A percentile compares a stretch with the other conserved stretches of the same genome.
Conservation (phyloP, 352 stramenopile genomes). For the Globisporangium nodosum region DNA sequence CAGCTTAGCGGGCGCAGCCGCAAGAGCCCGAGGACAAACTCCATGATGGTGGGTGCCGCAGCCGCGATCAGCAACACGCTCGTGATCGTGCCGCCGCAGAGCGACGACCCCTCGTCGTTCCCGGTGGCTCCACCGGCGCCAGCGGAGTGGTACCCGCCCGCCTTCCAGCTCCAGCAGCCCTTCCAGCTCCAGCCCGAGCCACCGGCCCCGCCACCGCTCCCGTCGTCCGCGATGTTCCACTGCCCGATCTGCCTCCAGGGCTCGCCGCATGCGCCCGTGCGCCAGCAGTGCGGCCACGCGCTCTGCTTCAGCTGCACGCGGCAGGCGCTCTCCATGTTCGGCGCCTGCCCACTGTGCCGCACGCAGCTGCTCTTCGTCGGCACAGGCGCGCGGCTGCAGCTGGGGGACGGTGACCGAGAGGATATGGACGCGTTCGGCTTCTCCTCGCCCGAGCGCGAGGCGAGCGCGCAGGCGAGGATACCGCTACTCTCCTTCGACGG, state of each 20-base stretch:
- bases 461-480: background rate
- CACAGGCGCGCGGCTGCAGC: background rate
- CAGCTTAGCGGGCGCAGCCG: background rate
- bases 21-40: slow-evolving; percentile 10
- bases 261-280: slow-evolving; percentile 29
- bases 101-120: slow-evolving; percentile 6
- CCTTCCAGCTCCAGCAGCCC: slow-evolving; percentile 1
- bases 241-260: slow-evolving; percentile 45
- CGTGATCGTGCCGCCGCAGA: slow-evolving; percentile 2
- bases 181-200: slow-evolving; percentile 1
- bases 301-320: slow-evolving; percentile 48
- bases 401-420: background rate
- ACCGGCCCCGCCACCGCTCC: background rate
- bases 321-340: slow-evolving; percentile 31
- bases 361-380: slow-evolving; percentile 37
- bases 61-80: background rate
- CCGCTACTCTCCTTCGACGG: background rate
- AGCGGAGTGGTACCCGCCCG: slow-evolving; percentile 1
- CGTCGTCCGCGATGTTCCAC: slow-evolving; percentile 8
- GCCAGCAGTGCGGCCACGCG: slow-evolving; percentile 47
- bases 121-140: slow-evolving; percentile 1
- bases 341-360: slow-evolving; percentile 42
- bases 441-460: background rate
- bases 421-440: background rate
- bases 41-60: background rate